These are phyloP conservation scores for Brassica rapa DNA, from an alignment of 345 rosid genomes.

Conservation along the genomic window DNA sequence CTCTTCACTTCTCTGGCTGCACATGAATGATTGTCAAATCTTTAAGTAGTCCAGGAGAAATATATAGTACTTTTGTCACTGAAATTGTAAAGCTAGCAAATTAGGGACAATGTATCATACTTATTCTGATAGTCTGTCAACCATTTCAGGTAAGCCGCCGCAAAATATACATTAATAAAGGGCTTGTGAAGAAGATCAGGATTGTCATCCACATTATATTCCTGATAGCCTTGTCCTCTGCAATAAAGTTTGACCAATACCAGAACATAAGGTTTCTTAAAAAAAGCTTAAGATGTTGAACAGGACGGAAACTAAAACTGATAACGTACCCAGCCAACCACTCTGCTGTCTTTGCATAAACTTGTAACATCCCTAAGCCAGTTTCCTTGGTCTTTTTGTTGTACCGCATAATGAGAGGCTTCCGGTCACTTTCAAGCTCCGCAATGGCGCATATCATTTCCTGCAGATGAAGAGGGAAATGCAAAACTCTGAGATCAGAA, in stretches of 20 bases:
- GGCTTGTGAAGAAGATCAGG: constrained; percentile 78
- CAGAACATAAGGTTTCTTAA: constrained; percentile 10
- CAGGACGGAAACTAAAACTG: constrained; percentile 7
- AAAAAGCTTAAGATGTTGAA: neutral
- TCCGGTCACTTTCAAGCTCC: constrained; percentile 90
- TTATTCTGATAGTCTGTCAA: constrained; percentile 63
- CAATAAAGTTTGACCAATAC: constrained; percentile 29
- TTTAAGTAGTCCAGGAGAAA: neutral
- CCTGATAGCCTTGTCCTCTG: constrained; percentile 69
- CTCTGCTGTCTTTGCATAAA: constrained; percentile 63
- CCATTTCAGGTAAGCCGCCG: constrained; percentile 88
- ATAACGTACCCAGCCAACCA: constrained; percentile 66
- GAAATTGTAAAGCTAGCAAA: constrained; percentile 3
- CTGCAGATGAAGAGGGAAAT: constrained; percentile 46
- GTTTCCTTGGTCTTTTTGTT: constrained; percentile 73
- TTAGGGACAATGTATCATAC: constrained; percentile 45
- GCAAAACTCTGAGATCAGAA: constrained; percentile 24
- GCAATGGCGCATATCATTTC: constrained; percentile 88
- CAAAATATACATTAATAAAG: constrained; percentile 77
- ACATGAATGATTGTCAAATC: constrained; percentile 29
- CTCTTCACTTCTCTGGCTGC: constrained; percentile 90
- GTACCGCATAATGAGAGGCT: constrained; percentile 61
- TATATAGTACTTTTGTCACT: neutral
- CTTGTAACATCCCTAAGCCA: constrained; percentile 76
- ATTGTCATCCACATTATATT: constrained; percentile 55